A percentile compares a stretch with the other conserved stretches of the same genome.
phyloP scores from a whole-genome alignment of 208 protist species.

The Trypanosoma brucei region DNA sequence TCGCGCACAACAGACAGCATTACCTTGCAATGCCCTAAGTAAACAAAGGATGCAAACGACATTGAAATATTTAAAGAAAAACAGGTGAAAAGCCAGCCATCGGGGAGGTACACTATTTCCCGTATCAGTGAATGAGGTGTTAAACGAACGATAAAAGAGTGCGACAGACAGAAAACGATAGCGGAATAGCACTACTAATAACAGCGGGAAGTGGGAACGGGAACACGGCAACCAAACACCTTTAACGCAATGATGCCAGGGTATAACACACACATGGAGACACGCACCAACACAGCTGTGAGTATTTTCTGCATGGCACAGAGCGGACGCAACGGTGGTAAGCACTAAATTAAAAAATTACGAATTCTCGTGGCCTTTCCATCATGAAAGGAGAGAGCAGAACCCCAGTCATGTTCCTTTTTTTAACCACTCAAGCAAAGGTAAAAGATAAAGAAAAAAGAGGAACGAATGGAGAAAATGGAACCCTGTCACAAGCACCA shows the following conservation, averaged over 20 bases:
- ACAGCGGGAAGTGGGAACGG: too few relatives aligned
- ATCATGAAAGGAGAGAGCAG: constrained; percentile 14
- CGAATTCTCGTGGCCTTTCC: constrained; percentile 20
- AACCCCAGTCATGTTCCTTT: constrained; percentile 20
- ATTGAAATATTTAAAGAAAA: constrained; percentile 7
- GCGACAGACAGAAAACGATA: too few relatives aligned
- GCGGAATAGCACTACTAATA: too few relatives aligned
- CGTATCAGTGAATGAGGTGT: too few relatives aligned
- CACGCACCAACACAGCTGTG: too few relatives aligned
- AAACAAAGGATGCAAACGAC: constrained; percentile 4
- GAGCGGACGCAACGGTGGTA: neutral
- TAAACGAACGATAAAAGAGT: too few relatives aligned
- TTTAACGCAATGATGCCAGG: too few relatives aligned
- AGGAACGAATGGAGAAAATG: neutral
- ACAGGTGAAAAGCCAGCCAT: neutral
- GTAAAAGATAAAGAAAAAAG: too few relatives aligned
- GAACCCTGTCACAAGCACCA: constrained; percentile 1
- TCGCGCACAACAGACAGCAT: constrained; percentile 42
- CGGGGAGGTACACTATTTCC: too few relatives aligned
- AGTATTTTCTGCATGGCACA: neutral
- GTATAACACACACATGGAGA: too few relatives aligned
- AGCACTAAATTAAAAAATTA: neutral
- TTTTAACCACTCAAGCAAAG: too few relatives aligned
- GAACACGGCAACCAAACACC: too few relatives aligned
- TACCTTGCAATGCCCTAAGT: neutral